A percentile compares a stretch with the other conserved stretches of the same genome.
Evolutionary conservation across 768 basidiomycete genomes (phyloP).

Genomic region (Tephrocybe sp.): DNA sequence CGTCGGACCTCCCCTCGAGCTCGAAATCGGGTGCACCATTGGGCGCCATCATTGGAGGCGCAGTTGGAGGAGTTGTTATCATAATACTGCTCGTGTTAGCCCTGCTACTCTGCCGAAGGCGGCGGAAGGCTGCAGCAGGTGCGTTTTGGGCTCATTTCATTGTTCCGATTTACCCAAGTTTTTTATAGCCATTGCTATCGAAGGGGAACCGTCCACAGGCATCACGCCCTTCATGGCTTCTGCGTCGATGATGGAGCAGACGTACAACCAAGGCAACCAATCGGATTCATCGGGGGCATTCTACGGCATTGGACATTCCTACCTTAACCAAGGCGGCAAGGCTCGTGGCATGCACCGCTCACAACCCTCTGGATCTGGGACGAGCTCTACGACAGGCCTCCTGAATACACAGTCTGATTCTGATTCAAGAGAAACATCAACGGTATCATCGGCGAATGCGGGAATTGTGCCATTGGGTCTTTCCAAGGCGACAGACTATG

Average conservation of each 20-base stretch:
- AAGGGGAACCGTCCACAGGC: not conserved
- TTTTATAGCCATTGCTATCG: not conserved
- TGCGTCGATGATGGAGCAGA: not conserved
- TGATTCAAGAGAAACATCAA: not conserved
- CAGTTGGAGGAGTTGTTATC: not conserved
- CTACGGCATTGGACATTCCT: not conserved
- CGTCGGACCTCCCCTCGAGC: not conserved
- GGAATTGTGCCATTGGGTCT: not conserved
- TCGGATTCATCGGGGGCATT: not conserved
- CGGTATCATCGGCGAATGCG: not conserved
- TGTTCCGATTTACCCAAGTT: not conserved
- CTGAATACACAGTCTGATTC: not conserved
- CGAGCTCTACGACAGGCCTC: not conserved
- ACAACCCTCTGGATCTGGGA: not conserved
- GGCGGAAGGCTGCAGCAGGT: not conserved
- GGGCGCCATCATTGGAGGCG: not conserved
- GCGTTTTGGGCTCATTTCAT: not conserved
- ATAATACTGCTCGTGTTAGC: not conserved
- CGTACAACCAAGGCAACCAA: not conserved
- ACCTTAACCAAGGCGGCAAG: not conserved
- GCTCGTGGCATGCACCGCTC: not conserved
- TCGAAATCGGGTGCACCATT: not conserved
- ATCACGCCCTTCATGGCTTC: conserved; percentile 1
- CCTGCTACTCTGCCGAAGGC: not conserved
- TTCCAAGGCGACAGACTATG: not conserved